These are phyloP conservation scores for Stagonosporopsis chrysanthemi DNA, from an alignment of 2,329 filamentous ascomycete species.

Conservation along the genomic window DNA sequence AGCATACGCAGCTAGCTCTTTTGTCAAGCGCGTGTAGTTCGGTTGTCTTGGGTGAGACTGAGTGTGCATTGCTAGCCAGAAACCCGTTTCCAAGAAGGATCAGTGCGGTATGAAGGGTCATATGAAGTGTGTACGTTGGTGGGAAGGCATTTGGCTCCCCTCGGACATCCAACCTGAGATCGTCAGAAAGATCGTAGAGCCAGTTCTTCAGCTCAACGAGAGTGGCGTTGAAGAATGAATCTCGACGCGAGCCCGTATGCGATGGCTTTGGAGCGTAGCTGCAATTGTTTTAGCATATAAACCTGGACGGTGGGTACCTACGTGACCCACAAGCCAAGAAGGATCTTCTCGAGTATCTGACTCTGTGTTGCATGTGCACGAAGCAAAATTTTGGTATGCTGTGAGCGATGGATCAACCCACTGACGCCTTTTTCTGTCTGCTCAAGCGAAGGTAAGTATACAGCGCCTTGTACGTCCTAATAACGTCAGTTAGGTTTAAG, in stretches of 20 bases:
- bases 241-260: slow-evolving; percentile 33
- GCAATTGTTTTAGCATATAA: neutral
- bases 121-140: slow-evolving; percentile 44
- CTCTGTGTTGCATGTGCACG: neutral
- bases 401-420: neutral
- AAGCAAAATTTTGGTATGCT: neutral
- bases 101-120: slow-evolving; percentile 47
- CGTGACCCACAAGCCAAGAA: slow-evolving; percentile 2
- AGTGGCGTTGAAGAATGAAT: slow-evolving; percentile 42
- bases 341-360: slow-evolving; percentile 4
- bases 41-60: slow-evolving; percentile 1
- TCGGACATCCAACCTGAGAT: slow-evolving; percentile 36
- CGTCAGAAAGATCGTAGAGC: slow-evolving; percentile 46
- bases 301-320: too few species aligned
- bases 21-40: slow-evolving; percentile 36
- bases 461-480: slow-evolving; percentile 5
- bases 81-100: slow-evolving; percentile 47
- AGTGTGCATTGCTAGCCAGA: slow-evolving; percentile 28
- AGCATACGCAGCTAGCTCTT: slow-evolving; percentile 18
- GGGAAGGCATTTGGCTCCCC: slow-evolving; percentile 26
- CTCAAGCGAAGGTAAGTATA: neutral
- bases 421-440: too few species aligned
- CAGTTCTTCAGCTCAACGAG: slow-evolving; percentile 46
- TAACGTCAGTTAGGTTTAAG: neutral
- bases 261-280: slow-evolving; percentile 35